These are phyloP conservation scores for Trichosporon ovoides DNA, from an alignment of 1,284 basidiomycete species.

Conservation along the genomic window DNA sequence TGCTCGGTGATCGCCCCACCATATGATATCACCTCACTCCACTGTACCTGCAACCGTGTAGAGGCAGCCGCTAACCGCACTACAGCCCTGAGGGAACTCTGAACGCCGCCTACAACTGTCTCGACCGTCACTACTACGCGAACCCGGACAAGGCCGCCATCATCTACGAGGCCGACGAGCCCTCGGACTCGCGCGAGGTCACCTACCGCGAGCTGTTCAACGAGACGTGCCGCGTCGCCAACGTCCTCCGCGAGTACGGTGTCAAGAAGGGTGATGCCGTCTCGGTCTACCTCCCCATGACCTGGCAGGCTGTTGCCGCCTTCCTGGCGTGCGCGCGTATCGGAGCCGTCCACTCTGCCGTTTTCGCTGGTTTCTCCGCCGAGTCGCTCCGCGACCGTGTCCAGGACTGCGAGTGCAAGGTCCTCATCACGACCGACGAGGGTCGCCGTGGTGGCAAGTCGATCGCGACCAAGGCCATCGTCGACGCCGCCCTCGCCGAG, in stretches of 20 bases:
- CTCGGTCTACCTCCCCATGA: constrained; percentile 63
- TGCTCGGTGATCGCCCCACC: too few species aligned
- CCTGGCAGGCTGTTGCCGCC: constrained; percentile 86
- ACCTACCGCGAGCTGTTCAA: constrained; percentile 79
- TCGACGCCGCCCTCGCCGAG: constrained; percentile 83
- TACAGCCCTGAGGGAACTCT: constrained; percentile 70
- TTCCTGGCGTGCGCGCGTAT: constrained; percentile 97
- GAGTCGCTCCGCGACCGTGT: constrained; percentile 92
- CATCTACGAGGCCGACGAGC: constrained; percentile 98
- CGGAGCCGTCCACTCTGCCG: constrained; percentile 96
- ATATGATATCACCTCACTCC: too few species aligned
- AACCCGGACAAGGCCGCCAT: constrained; percentile 91
- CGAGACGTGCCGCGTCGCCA: constrained; percentile 84
- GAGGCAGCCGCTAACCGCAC: neutral
- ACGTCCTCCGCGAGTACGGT: constrained; percentile 83
- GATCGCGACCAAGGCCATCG: constrained; percentile 90
- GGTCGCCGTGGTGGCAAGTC: constrained; percentile 88
- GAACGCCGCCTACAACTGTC: constrained; percentile 94
- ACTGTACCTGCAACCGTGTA: too few species aligned
- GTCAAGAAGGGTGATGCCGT: constrained; percentile 96
- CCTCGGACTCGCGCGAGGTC: constrained; percentile 70
- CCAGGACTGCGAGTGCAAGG: constrained; percentile 79
- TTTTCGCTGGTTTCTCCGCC: constrained; percentile 97
- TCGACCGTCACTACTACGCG: constrained; percentile 78
- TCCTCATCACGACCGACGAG: constrained; percentile 94